Conservation (phyloP, 768 basidiomycete species). For the Lentinula raphanica region DNA sequence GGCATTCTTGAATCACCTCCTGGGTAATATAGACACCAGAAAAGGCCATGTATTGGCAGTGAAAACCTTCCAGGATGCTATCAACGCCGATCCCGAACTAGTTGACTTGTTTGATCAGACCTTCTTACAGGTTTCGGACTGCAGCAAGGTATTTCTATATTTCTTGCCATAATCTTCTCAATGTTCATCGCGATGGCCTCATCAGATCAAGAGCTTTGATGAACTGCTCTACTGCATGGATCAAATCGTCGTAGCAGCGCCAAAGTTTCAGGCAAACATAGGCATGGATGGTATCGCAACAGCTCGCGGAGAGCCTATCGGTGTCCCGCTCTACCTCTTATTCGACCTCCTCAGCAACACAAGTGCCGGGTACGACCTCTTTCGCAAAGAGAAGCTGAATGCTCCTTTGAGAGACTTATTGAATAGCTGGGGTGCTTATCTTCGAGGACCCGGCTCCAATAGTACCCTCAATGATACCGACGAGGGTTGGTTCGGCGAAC, state of each 20-base stretch:
- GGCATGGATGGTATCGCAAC: neutral
- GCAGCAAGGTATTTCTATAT: conserved; percentile 2
- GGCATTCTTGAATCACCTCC: conserved; percentile 3
- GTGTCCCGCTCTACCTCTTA: conserved; percentile 4
- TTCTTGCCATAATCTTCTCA: neutral
- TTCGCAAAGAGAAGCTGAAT: neutral
- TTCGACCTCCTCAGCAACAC: conserved; percentile 6
- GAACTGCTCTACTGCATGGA: neutral
- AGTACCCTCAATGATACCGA: neutral
- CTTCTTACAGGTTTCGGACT: conserved; percentile 3
- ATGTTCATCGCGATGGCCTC: neutral
- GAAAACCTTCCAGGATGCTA: neutral
- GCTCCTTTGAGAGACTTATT: neutral
- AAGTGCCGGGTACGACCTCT: neutral
- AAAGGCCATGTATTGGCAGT: neutral
- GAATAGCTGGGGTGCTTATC: neutral
- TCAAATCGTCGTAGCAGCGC: neutral
- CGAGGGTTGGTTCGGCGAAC: conserved; percentile 5
- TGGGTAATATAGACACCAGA: neutral
- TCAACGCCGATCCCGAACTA: conserved; percentile 6
- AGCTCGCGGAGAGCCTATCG: neutral
- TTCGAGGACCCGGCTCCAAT: neutral
- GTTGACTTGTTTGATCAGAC: conserved; percentile 7
- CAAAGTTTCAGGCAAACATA: neutral
- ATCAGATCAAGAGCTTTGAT: neutral